Evolutionary conservation across 2,329 filamentous ascomycete species (phyloP), one percentile per base, ranked within the genome.

Genomic region (Penicillium sp.): DNA sequence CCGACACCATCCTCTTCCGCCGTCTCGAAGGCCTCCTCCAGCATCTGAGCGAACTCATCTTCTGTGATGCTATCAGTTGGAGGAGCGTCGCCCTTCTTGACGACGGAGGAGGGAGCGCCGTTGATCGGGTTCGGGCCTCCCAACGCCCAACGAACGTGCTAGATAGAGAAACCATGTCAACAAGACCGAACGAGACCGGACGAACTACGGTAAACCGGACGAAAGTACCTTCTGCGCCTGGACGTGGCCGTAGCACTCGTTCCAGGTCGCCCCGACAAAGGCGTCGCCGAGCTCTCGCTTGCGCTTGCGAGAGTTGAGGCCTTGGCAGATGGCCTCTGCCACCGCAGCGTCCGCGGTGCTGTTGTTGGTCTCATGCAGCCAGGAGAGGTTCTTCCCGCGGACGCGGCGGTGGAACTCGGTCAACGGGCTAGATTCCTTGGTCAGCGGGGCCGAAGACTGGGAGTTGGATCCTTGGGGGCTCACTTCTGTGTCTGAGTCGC

Each of bases 311-410:
- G 47, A 54, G 41, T 57, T 59, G 41, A 56, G 41, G 1, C 31
- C 34, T 15, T 37, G 25, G 50, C 45, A 52, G 50, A 54, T 31
- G 11, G 43, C 8, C 10, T 43, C 56, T 35, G 48, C 41, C 14
- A 55, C 38, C 4, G 35, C 53, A 12, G 37, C 14, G 25, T 50
- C 51, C 43, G 35, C 42, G 51, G 15, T 45, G 50, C 4, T 14
- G 15, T 22, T 17, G 50, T 43, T 42, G 50, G 14, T 43, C 20
- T 48, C 54, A 59, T 59, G 60, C 5, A 76, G 67, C 74, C 73
- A 76, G 14, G 50, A 28, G 52, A 75, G 74, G 28, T 67, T 61
- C 51, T 76, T 76, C 28, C 64, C 67, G 48, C 65, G 69, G 53
- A 76, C 62, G 5, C 65, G 59, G 8, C 60, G 62, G n/a, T 68